Percentiles rank a stretch among this genome's conserved stretches.
Evolutionary conservation across 2,329 filamentous ascomycete genomes (phyloP).

Genomic region (Fonsecaea multimorphosa): DNA sequence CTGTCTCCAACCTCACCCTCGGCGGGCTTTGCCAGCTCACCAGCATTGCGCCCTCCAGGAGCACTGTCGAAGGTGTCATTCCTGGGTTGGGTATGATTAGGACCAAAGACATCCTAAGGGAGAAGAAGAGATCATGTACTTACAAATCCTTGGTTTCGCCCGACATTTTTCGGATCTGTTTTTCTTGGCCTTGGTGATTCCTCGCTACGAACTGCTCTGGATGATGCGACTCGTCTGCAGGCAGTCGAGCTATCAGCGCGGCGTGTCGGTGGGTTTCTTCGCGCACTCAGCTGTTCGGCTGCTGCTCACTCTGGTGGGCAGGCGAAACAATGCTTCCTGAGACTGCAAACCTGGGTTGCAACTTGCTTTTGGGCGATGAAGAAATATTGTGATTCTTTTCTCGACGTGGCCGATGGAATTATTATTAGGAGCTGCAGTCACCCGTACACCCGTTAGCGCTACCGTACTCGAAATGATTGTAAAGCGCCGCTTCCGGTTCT

Average conservation of each 20-base stretch:
- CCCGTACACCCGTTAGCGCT: neutral
- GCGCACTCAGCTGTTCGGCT: neutral
- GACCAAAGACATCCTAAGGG: neutral
- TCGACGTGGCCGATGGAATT: neutral
- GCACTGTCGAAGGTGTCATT: conserved; percentile 12
- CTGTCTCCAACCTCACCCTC: conserved; percentile 1
- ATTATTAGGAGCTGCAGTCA: neutral
- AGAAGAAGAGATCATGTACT: neutral
- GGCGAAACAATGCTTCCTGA: neutral
- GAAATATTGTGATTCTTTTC: neutral
- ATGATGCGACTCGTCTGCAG: neutral
- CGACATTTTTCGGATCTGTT: conserved; percentile 6
- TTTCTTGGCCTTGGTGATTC: neutral
- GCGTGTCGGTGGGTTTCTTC: neutral
- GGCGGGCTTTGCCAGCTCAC: neutral
- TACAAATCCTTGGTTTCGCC: conserved; percentile 8
- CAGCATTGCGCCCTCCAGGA: conserved; percentile 8
- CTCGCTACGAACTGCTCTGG: neutral
- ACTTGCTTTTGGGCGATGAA: neutral
- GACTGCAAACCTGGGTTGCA: neutral
- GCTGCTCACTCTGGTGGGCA: neutral
- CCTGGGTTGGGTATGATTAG: neutral
- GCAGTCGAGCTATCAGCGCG: neutral
- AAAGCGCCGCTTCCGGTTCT: neutral
- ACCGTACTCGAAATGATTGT: conserved; percentile 8